A percentile compares a stretch with the other conserved stretches of the same genome.
Conservation (phyloP, 129 eudicot genomes). For the Rutidosis leptorrhynchoides region DNA sequence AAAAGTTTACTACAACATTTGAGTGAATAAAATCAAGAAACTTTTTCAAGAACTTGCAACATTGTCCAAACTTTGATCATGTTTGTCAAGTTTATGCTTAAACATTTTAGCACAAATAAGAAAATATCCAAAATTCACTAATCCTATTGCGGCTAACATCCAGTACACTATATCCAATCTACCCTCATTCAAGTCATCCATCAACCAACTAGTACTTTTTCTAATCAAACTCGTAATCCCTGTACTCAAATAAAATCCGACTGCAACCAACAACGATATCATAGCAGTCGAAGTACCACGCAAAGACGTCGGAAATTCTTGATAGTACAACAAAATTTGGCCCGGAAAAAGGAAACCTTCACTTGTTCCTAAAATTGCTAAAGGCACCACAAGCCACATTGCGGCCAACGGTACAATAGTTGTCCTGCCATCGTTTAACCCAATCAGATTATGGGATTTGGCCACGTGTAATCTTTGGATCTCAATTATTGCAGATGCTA, state of each 20-base stretch:
- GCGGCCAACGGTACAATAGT: constrained; percentile 43
- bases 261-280: constrained; percentile 36
- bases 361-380: constrained; percentile 33
- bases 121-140: constrained; percentile 41
- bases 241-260: constrained; percentile 42
- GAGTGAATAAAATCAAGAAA: too few species aligned
- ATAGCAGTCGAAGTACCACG: constrained; percentile 38
- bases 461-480: constrained; percentile 30
- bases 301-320: constrained; percentile 39
- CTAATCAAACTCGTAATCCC: constrained; percentile 33
- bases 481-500: constrained; percentile 37
- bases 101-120: constrained; percentile 38
- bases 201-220: constrained; percentile 32
- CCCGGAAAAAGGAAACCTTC: constrained; percentile 39
- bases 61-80: constrained; percentile 9
- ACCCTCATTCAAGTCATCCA: constrained; percentile 38
- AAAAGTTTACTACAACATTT: too few species aligned
- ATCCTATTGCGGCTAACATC: constrained; percentile 33
- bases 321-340: constrained; percentile 37
- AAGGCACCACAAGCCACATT: constrained; percentile 40
- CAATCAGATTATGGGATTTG: constrained; percentile 18
- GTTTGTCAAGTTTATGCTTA: constrained; percentile 19
- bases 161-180: constrained; percentile 44
- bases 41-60: constrained; percentile 12
- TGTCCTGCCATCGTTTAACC: neutral